Conservation (phyloP, 257 asterid species). For the Nicotiana undulata region DNA sequence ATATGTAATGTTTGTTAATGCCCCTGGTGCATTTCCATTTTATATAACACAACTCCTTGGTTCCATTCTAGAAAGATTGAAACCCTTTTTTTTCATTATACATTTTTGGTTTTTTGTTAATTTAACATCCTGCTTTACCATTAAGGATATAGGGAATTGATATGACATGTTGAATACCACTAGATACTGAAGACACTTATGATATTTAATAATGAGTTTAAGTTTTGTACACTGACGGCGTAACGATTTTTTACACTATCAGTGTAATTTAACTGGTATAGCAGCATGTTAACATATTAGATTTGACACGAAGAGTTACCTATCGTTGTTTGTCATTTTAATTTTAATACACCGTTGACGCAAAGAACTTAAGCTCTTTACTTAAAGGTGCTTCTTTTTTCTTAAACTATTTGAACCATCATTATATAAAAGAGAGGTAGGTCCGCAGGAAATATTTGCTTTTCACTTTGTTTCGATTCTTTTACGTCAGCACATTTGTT, state of each 20-base stretch:
- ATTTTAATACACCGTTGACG: no score
- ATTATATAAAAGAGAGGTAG: not conserved
- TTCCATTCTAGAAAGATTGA: not conserved
- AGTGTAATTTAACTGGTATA: no score
- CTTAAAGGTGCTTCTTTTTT: not conserved
- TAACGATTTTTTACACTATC: no score
- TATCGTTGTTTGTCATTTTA: no score
- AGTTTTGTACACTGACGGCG: no score
- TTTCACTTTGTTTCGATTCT: not conserved
- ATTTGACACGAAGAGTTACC: no score
- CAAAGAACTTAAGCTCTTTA: no score
- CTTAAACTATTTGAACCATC: not conserved
- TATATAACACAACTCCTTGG: not conserved
- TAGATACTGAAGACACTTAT: not conserved
- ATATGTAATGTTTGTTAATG: not conserved
- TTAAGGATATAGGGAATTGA: not conserved
- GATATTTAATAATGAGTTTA: not conserved
- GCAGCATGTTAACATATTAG: no score
- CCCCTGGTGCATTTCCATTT: not conserved
- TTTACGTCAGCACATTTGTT: not conserved
- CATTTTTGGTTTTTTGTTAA: not conserved
- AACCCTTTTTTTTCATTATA: not conserved
- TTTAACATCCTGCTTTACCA: not conserved
- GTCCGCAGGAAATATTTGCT: not conserved
- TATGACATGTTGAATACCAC: not conserved